A percentile compares a stretch with the other conserved stretches of the same genome.
phyloP scores from a whole-genome alignment of 176 grass and related monocot genomes.

The Urochloa ruziziensis region DNA sequence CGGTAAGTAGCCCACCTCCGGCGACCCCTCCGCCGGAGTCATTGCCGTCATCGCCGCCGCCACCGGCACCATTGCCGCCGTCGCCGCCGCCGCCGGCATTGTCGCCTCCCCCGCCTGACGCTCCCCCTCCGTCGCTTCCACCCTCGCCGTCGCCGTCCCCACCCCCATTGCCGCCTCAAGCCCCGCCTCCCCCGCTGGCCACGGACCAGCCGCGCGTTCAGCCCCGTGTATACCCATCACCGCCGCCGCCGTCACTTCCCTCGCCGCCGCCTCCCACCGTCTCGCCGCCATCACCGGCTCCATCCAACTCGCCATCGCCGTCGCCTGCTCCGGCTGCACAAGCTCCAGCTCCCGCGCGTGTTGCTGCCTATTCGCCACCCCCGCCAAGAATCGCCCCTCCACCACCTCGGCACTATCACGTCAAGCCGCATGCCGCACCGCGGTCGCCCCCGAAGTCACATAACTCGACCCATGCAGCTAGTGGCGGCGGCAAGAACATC shows the following conservation, averaged over 20 bases:
- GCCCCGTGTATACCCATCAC: slow-evolving; percentile 44
- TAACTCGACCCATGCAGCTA: slow-evolving; percentile 33
- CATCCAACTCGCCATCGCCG: slow-evolving; percentile 29
- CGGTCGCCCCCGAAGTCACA: slow-evolving; percentile 19
- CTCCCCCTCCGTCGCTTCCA: slow-evolving; percentile 34
- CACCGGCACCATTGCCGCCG: slow-evolving; percentile 10
- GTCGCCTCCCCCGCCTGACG: slow-evolving; percentile 37
- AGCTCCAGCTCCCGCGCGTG: slow-evolving; percentile 37
- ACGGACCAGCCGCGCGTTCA: slow-evolving; percentile 40
- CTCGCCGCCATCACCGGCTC: slow-evolving; percentile 49
- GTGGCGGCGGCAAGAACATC: slow-evolving; percentile 38
- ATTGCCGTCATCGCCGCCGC: neutral
- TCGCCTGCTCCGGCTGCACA: slow-evolving; percentile 26
- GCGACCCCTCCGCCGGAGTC: slow-evolving; percentile 6
- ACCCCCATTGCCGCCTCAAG: slow-evolving; percentile 20
- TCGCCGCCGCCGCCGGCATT: slow-evolving; percentile 35
- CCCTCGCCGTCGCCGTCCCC: slow-evolving; percentile 26
- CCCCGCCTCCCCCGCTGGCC: slow-evolving; percentile 35
- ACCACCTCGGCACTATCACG: slow-evolving; percentile 23
- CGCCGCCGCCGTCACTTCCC: slow-evolving; percentile 51
- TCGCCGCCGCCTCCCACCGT: slow-evolving; percentile 32
- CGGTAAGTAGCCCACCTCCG: slow-evolving; percentile 40
- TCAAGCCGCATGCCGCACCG: slow-evolving; percentile 29
- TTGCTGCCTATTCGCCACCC: slow-evolving; percentile 17
- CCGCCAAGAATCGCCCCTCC: slow-evolving; percentile 28